Percentiles rank a stretch among this genome's conserved stretches.
Evolutionary conservation across 108 stramenopile species (phyloP).

Genomic region (Epithemia pelagica): DNA sequence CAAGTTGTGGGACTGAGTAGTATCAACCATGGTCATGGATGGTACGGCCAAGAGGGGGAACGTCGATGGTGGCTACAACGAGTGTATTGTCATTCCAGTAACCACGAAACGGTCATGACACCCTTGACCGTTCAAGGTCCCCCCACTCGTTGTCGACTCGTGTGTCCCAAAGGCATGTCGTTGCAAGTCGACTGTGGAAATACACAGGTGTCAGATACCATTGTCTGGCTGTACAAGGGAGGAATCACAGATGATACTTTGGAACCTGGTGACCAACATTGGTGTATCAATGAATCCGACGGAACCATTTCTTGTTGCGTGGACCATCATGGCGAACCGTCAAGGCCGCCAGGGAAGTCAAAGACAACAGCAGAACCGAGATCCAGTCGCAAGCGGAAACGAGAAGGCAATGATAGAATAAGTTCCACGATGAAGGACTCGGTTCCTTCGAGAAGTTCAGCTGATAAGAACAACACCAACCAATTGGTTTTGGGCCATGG

Average conservation of each 20-base stretch:
- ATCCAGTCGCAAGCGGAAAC: too few relatives aligned
- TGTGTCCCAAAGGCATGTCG: not conserved
- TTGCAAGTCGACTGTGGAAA: not conserved
- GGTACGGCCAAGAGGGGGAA: not conserved
- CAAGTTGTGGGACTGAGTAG: too few relatives aligned
- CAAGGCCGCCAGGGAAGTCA: not conserved
- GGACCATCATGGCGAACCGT: not conserved
- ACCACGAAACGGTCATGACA: not conserved
- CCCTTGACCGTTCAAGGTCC: not conserved
- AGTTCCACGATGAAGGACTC: too few relatives aligned
- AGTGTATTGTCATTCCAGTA: not conserved
- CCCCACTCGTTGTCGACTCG: not conserved
- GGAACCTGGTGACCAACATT: not conserved
- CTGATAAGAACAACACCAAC: too few relatives aligned
- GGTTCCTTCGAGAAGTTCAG: too few relatives aligned
- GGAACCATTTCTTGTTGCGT: not conserved
- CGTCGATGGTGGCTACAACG: not conserved
- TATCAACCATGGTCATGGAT: too few relatives aligned
- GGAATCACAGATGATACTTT: not conserved
- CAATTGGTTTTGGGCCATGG: not conserved
- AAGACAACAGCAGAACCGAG: too few relatives aligned
- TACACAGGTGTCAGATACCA: not conserved
- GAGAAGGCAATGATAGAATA: too few relatives aligned
- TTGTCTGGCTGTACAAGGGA: not conserved
- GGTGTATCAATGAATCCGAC: not conserved